A percentile compares a stretch with the other conserved stretches of the same genome.
phyloP scores from a whole-genome alignment of 2,329 filamentous ascomycete species.

The Penicillium italicum region DNA sequence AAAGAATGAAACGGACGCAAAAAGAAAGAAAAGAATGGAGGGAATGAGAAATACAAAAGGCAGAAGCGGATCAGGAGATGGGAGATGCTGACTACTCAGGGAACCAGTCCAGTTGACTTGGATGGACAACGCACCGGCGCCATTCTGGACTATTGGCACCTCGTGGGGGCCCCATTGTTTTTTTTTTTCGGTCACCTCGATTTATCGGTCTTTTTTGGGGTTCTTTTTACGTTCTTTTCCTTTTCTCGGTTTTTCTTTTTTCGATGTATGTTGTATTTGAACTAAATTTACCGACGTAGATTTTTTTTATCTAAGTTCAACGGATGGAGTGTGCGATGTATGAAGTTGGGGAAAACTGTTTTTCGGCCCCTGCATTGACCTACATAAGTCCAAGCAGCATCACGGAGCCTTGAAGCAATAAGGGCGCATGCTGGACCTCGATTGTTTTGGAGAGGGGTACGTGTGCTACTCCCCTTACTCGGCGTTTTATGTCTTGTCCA shows the following conservation, averaged over 20 bases:
- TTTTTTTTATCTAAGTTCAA: neutral
- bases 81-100: slow-evolving; percentile 24
- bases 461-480: slow-evolving; percentile 17
- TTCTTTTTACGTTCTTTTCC: neutral
- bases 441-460: slow-evolving; percentile 6
- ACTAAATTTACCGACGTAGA: neutral
- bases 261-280: neutral
- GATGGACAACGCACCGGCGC: neutral
- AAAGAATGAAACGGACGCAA: slow-evolving; percentile 51
- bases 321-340: neutral
- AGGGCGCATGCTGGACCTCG: slow-evolving; percentile 4
- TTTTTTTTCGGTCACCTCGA: neutral
- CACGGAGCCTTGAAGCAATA: slow-evolving; percentile 3
- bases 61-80: slow-evolving; percentile 24
- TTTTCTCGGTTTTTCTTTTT: neutral
- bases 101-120: neutral
- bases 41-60: slow-evolving; percentile 26
- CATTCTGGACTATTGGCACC: slow-evolving; percentile 14
- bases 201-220: neutral
- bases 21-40: slow-evolving; percentile 33
- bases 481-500: slow-evolving; percentile 6
- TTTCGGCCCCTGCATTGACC: slow-evolving; percentile 26
- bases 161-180: slow-evolving; percentile 16
- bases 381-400: slow-evolving; percentile 17
- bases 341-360: neutral